phyloP scores from a whole-genome alignment of 1,284 basidiomycete genomes.

The Moesziomyces globuligerus region DNA sequence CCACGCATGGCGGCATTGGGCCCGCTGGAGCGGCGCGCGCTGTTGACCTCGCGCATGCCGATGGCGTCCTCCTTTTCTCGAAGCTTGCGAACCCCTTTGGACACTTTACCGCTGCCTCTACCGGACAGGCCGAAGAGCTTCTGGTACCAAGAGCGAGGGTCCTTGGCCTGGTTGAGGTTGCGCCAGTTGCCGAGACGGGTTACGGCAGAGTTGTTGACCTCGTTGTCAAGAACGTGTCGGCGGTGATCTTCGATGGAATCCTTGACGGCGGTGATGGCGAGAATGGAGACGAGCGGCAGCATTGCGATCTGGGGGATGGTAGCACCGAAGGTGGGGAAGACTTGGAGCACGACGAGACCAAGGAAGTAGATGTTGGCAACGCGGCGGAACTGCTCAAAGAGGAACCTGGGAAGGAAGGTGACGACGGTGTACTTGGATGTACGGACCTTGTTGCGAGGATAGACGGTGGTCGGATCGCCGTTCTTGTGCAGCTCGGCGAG shows the following conservation, averaged over 20 bases:
- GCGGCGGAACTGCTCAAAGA: constrained; percentile 69
- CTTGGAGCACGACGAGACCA: constrained; percentile 82
- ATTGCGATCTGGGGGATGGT: constrained; percentile 84
- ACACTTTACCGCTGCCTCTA: constrained; percentile 70
- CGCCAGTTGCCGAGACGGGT: constrained; percentile 86
- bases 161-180: constrained; percentile 86
- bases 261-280: constrained; percentile 89
- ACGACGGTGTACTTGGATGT: constrained; percentile 91
- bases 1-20: constrained; percentile 47
- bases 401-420: constrained; percentile 79
- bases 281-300: constrained; percentile 86
- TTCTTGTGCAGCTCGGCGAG: constrained; percentile 75
- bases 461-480: constrained; percentile 81
- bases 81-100: constrained; percentile 85
- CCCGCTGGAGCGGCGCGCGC: constrained; percentile 71
- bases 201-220: constrained; percentile 88
- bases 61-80: constrained; percentile 80
- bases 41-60: constrained; percentile 47
- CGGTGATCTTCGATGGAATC: constrained; percentile 95
- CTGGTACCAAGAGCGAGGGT: constrained; percentile 80
- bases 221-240: constrained; percentile 83
- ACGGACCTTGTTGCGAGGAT: constrained; percentile 91
- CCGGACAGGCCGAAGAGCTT: constrained; percentile 75
- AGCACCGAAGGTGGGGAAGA: constrained; percentile 90
- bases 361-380: constrained; percentile 95